Evolutionary conservation across 2,329 filamentous ascomycete genomes (phyloP), one percentile per base, ranked within the genome.

Genomic region (Drechslera avenae): DNA sequence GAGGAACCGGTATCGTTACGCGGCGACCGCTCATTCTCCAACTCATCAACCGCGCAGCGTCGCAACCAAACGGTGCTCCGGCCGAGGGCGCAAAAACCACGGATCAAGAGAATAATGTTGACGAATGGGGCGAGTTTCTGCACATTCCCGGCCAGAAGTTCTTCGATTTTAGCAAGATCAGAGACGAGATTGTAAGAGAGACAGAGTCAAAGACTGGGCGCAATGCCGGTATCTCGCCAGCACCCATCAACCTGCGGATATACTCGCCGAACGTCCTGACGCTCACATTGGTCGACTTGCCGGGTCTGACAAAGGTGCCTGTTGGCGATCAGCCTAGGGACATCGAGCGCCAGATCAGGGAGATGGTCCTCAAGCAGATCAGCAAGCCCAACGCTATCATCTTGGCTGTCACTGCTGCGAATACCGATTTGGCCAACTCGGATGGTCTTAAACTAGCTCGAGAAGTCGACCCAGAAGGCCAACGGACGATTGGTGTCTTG

Each of bases 321-420:
- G 92, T 97, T 31, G 93, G 93, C 63, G 93, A 97, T 72, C 93
- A 97, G 76, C 93, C 93, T 37, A 86, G 91, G 74, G 93, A 97
- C 79, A 97, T 97, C 67, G 93, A 97, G 81, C 85, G 86, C 67
- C 94, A 99, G 78, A 99, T 97, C 69, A 87, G 86, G 72, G 94
- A 97, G 68, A 97, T 99, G 91, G 93, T 99, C 35, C 79, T 97
- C 71, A 97, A 97, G 81, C 94, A 97, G 75, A 99, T 99, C 73
- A 90, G 89, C 78, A 99, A 99, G 80, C 89, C 93, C 28, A 99
- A 99, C 76, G 94, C 94, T 54, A 99, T 99, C 74, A 94, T 99
- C 64, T 81, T 99, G 47, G 94, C 94, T 34, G 94, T 99, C 59
- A 97, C 94, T 4, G 89, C 93, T 34, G 94, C 94, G 67, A 99